These are phyloP conservation scores for Eucommia ulmoides DNA, from an alignment of 257 asterid species.

Conservation along the genomic window DNA sequence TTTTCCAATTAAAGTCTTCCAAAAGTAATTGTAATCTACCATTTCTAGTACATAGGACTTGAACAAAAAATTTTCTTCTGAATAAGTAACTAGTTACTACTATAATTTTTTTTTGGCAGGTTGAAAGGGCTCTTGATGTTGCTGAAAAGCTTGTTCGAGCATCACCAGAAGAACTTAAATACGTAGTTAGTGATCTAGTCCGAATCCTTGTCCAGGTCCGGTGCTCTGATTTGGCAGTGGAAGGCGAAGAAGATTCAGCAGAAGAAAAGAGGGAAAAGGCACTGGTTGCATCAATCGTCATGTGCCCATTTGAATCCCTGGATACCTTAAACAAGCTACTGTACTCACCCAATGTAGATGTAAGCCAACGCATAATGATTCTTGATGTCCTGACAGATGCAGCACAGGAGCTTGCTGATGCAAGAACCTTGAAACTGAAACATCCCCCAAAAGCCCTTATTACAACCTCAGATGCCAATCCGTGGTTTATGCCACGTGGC, in stretches of 20 bases:
- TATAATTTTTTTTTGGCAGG: conserved; percentile 57
- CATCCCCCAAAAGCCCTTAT: conserved; percentile 28
- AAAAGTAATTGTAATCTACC: too few species aligned
- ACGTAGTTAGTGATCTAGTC: conserved; percentile 59
- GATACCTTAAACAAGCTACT: conserved; percentile 57
- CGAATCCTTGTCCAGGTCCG: conserved; percentile 72
- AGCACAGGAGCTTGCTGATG: conserved; percentile 77
- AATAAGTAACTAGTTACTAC: too few species aligned
- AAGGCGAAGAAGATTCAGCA: conserved; percentile 87
- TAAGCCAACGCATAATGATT: conserved; percentile 87
- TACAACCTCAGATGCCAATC: conserved; percentile 39
- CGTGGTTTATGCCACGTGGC: conserved; percentile 74
- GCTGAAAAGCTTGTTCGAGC: conserved; percentile 90
- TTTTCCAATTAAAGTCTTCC: conserved; percentile 4
- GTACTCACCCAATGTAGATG: conserved; percentile 78
- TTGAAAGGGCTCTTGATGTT: conserved; percentile 77
- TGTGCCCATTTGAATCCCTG: conserved; percentile 66
- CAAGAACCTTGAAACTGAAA: conserved; percentile 32
- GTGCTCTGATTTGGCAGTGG: conserved; percentile 60
- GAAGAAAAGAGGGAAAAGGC: conserved; percentile 83
- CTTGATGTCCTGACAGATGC: conserved; percentile 82
- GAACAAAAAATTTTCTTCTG: too few species aligned
- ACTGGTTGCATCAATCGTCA: conserved; percentile 59
- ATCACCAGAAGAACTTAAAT: conserved; percentile 84
- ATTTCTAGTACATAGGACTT: too few species aligned